Evolutionary conservation across 2,329 filamentous ascomycete genomes (phyloP).

Genomic region (Pseudogymnoascus sp.): DNA sequence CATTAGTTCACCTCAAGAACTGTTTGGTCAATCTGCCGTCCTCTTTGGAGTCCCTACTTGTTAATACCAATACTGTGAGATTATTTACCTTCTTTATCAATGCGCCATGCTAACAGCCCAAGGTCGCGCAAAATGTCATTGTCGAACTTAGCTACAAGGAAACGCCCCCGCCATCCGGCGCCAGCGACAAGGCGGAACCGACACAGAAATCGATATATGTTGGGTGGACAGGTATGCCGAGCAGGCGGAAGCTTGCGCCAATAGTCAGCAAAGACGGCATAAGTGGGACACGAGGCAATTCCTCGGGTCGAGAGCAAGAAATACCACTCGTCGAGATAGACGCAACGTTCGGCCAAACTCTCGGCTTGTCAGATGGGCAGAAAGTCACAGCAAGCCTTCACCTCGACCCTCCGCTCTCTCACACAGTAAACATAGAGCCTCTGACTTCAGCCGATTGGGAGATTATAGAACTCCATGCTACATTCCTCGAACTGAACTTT

Average conservation of each 20-base stretch:
- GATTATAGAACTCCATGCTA: slow-evolving; percentile 95
- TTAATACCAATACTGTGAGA: slow-evolving; percentile 82
- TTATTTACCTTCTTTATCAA: slow-evolving; percentile 2
- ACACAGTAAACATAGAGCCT: slow-evolving; percentile 95
- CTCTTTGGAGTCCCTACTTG: slow-evolving; percentile 72
- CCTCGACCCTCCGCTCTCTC: slow-evolving; percentile 79
- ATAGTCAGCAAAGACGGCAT: slow-evolving; percentile 68
- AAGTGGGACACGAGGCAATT: slow-evolving; percentile 45
- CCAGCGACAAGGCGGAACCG: slow-evolving; percentile 36
- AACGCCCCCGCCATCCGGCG: slow-evolving; percentile 39
- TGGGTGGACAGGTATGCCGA: slow-evolving; percentile 97
- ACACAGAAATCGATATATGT: slow-evolving; percentile 68
- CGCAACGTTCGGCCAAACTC: slow-evolving; percentile 66
- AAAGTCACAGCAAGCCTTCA: slow-evolving; percentile 68
- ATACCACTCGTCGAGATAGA: slow-evolving; percentile 75
- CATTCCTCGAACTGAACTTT: slow-evolving; percentile 89
- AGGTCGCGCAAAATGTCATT: slow-evolving; percentile 92
- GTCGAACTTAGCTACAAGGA: slow-evolving; percentile 78
- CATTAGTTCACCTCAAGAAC: slow-evolving; percentile 80
- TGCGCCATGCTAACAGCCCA: slow-evolving; percentile 12
- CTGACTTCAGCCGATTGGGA: slow-evolving; percentile 96
- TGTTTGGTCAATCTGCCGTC: slow-evolving; percentile 90
- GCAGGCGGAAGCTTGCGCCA: slow-evolving; percentile 69
- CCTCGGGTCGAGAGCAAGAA: slow-evolving; percentile 62
- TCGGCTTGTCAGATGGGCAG: slow-evolving; percentile 73